Evolutionary conservation across 495 filamentous ascomycete genomes (phyloP).

Genomic region (Aspergillus mulundensis): DNA sequence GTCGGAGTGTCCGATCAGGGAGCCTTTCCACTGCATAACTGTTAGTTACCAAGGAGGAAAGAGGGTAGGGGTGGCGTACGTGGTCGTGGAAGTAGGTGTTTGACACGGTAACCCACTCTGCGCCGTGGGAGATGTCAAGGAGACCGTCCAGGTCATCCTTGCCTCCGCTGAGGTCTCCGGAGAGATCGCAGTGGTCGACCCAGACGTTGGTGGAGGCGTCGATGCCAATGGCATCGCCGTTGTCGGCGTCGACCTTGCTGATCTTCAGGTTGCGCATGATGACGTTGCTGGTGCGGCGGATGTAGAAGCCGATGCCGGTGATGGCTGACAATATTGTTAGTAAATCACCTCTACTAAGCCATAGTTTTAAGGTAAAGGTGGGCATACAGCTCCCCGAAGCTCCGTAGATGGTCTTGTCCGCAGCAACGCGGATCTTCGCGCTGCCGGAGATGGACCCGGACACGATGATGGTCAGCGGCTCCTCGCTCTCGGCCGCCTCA

Average conservation of each 20-base stretch:
- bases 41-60: background rate
- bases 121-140: conserved; percentile 6
- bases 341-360: too few species aligned
- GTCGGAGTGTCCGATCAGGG: conserved; percentile 10
- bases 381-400: conserved; percentile 7
- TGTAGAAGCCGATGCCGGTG: conserved; percentile 11
- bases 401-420: conserved; percentile 10
- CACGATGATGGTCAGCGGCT: conserved; percentile 6
- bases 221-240: conserved; percentile 10
- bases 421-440: conserved; percentile 2
- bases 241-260: conserved; percentile 8
- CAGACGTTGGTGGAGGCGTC: conserved; percentile 9
- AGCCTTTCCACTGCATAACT: conserved; percentile 5
- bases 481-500: conserved; percentile 8
- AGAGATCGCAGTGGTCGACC: conserved; percentile 13
- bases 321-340: too few species aligned
- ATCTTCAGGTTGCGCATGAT: conserved; percentile 15
- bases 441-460: conserved; percentile 7
- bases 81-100: conserved; percentile 15
- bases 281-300: conserved; percentile 5
- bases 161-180: conserved; percentile 5
- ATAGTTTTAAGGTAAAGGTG: too few species aligned
- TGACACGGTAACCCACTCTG: conserved; percentile 8
- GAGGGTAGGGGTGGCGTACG: background rate
- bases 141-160: conserved; percentile 12